Evolutionary conservation across 2,329 filamentous ascomycete genomes (phyloP), one percentile per base, ranked within the genome.

Genomic region (Xylaria sp.): DNA sequence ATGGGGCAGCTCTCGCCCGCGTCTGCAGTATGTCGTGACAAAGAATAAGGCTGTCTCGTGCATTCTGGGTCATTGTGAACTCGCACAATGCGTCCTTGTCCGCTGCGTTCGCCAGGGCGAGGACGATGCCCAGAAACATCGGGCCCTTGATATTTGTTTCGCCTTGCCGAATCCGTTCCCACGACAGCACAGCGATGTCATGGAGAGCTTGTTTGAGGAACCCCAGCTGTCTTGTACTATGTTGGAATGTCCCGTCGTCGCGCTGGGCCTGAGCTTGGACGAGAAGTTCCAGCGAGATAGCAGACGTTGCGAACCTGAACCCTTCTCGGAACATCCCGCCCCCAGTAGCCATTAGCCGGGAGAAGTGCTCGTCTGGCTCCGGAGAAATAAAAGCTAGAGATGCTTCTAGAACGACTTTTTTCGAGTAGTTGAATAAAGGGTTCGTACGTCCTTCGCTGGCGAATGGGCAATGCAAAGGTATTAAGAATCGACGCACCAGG

Each of bases 381-480:
- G 78, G 79, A 3, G 75, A 77, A 13, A 80, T 67, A 15, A 81
- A 72, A 17, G 76, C 74, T 22, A 81, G 73, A 17, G 81, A 79
- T 1, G 78, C 73, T 39, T 87, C 85, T 1, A 86, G 66, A 66
- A 80, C 82, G 7, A 81, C 75, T 65, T 83, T 85, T 38, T 81
- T 78, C 0, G 84, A 86, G 75, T 82, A 85, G 68, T 85, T 79
- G 70, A 81, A 87, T 4, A 81, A 65, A 0, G 83, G 84, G 56
- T 86, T 80, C 1, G 71, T 69, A 5, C 74, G 78, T 10, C 84
- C 81, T 65, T 79, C 76, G 42, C 74, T 74, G 42, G 81, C 80
- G 71, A 83, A 87, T 0, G 82, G 78, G 7, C 80, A 81, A 68
- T 90, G 87, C 0, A 90, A 77, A 0, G 82, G 80, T 15, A 89